Evolutionary conservation across 495 filamentous ascomycete species (phyloP).

Genomic region (Tuber melanosporum): DNA sequence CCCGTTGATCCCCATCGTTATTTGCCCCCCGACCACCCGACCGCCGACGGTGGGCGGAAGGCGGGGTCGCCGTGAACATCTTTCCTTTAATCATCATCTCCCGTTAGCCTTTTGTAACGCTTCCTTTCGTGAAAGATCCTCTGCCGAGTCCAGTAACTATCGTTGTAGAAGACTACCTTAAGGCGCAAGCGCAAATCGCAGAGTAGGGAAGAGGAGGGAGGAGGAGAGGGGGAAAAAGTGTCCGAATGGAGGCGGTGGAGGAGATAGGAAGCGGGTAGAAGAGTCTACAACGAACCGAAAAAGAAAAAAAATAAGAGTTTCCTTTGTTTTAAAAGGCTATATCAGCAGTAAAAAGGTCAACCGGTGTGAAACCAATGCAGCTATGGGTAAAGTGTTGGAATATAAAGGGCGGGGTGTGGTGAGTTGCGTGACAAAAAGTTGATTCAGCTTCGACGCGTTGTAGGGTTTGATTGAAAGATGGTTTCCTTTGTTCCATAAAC

Average conservation of each 20-base stretch:
- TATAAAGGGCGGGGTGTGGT: constrained; percentile 20
- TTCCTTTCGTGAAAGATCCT: not conserved
- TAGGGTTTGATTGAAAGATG: not conserved
- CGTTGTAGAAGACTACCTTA: not conserved
- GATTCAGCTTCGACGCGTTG: constrained; percentile 15
- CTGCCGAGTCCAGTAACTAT: not conserved
- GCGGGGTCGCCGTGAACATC: constrained; percentile 40
- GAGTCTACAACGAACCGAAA: constrained; percentile 21
- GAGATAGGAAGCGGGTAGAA: constrained; percentile 3
- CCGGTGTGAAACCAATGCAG: constrained; percentile 8
- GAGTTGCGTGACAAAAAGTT: not conserved
- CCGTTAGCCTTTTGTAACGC: not conserved
- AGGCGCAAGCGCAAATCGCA: constrained; percentile 14
- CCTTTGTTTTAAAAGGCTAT: not conserved
- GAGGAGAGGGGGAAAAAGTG: not conserved
- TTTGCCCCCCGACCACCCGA: constrained; percentile 14
- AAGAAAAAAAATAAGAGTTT: not conserved
- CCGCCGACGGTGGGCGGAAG: constrained; percentile 29
- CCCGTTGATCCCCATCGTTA: constrained; percentile 21
- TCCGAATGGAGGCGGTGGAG: not conserved
- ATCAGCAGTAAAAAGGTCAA: constrained; percentile 3
- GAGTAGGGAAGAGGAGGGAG: constrained; percentile 15
- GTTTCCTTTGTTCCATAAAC: not conserved
- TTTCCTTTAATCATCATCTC: constrained; percentile 6
- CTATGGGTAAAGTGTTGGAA: constrained; percentile 22